Evolutionary conservation across 1,284 basidiomycete species (phyloP), one percentile per base, ranked within the genome.

Genomic region (Trametes sp.): DNA sequence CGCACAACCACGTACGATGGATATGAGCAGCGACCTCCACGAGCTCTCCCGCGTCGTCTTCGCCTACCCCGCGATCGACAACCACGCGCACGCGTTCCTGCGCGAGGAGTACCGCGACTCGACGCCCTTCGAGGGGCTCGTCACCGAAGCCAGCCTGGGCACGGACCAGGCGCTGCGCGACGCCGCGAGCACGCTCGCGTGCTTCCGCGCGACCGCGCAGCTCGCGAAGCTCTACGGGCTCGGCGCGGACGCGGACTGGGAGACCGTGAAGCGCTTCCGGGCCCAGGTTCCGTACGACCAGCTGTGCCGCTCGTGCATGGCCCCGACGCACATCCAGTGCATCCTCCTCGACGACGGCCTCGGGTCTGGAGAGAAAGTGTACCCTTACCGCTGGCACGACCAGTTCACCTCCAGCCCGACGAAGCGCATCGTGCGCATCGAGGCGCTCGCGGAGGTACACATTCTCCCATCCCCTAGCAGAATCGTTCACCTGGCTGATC

Each of bases 81-180:
- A 92, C 70, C 90, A 93, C 70, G 87, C 90, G 0, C 90, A 93
- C 71, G 88, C 90, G 2, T 78, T 93, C 28, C 78, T 93, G 36
- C 76, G 78, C 28, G 78, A 76, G 13, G 74, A 77, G 26, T 71
- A 84, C 55, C 82, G 84, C 28, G 68, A 82, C 48, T 71, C 71
- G 1, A 71, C 88, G 11, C 80, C 85, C 0, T 84, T 91, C 62
- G 87, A 92, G 62, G 84, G 84, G 0, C 70, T 90, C 49, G 75
- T 89, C 48, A 88, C 88, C 4, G 90, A 92, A 72, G 89, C 89
- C 5, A 71, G 75, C 24, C 86, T 82, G 16, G 16, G 16, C 38
- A 41, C 16, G 2, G 72, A 80, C 10, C 50, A 55, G 13, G 84
- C 84, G 0, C 75, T 69, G 0, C 67, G 76, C n/a, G 87, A 90